Base-by-base conservation (phyloP, 1,284 basidiomycete genomes). In the Acaromyces ingoldii region DNA sequence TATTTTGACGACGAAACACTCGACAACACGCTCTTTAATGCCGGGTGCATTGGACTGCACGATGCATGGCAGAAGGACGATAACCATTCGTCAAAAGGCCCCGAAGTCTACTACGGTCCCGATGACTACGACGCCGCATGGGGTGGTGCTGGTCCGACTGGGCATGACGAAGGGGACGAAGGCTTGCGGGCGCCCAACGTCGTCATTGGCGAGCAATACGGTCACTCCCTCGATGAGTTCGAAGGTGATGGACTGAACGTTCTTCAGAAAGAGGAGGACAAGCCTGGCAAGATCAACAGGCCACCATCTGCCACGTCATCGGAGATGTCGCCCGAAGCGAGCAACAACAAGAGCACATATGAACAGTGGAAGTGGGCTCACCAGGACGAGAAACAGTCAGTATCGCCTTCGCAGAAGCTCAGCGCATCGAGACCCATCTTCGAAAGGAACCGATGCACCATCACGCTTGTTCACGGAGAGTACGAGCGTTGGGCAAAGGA, bases 381-480 rank as follows among this genome's bases (percentile, higher is more conserved):
- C n/a, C n/a, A n/a, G n/a, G n/a, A n/a, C n/a, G n/a, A n/a, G n/a
- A n/a, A n/a, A n/a, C 15, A 41, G 57, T 13, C 57, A 59, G 47
- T 42, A 47, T 7, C 53, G 53, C 6, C 58, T 52, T 43, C 55
- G 57, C 42, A 63, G 60, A 41, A 52, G 52, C 60, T 69, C 6
- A 37, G 38, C 22, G 53, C 49, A 3, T 53, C 59, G 10, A 47
- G 91, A 10, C 91, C 93, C 0, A 70, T 84, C 24, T 97, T 92
- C 77, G 86, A 91, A 67, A 82, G 90, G 50, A 92, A 98, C 74
- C 81, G 93, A 19, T 96, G 91, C 76, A 93, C 90, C 4, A 88
- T 97, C 65, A 86, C 84, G 0, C 76, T 97, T 47, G 87, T 83
- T 0, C 92, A 97, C 64, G 72, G 72, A 43, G 70, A 75, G 19